Percentiles rank a stretch among this genome's conserved stretches.
These are phyloP conservation scores for Aspergillus ostianus DNA, from an alignment of 495 filamentous ascomycete species.

Conservation along the genomic window DNA sequence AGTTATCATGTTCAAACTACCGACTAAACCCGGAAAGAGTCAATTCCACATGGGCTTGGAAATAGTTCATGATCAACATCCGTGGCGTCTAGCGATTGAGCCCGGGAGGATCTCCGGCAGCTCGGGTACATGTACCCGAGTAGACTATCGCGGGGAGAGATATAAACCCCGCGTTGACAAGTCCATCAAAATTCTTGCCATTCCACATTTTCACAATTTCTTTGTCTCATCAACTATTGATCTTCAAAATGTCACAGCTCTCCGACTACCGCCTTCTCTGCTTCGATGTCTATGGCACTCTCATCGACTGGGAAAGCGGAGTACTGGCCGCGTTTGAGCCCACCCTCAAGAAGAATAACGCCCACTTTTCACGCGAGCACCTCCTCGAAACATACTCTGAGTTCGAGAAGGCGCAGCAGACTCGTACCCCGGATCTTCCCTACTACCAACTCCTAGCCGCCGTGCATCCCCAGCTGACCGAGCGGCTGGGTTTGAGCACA, in stretches of 20 bases:
- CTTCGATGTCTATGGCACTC: slow-evolving; percentile 84
- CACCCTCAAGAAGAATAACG: slow-evolving; percentile 38
- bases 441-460: slow-evolving; percentile 58
- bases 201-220: neutral
- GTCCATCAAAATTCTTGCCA: neutral
- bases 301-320: slow-evolving; percentile 71
- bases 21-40: too few relatives aligned
- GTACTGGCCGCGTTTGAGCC: slow-evolving; percentile 42
- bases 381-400: slow-evolving; percentile 38
- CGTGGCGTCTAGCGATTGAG: too few relatives aligned
- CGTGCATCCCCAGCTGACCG: slow-evolving; percentile 47
- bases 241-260: slow-evolving; percentile 29
- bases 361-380: slow-evolving; percentile 41
- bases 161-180: neutral
- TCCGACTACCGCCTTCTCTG: slow-evolving; percentile 51
- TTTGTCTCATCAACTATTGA: neutral
- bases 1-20: too few relatives aligned
- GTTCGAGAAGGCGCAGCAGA: slow-evolving; percentile 47
- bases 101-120: neutral
- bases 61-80: too few relatives aligned
- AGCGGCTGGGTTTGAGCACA: slow-evolving; percentile 35
- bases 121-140: neutral
- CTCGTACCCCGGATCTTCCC: slow-evolving; percentile 46
- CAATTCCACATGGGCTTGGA: too few relatives aligned
- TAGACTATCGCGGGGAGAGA: neutral